phyloP scores from a whole-genome alignment of 2,329 filamentous ascomycete species.

The Arthrobotrys conoides region DNA sequence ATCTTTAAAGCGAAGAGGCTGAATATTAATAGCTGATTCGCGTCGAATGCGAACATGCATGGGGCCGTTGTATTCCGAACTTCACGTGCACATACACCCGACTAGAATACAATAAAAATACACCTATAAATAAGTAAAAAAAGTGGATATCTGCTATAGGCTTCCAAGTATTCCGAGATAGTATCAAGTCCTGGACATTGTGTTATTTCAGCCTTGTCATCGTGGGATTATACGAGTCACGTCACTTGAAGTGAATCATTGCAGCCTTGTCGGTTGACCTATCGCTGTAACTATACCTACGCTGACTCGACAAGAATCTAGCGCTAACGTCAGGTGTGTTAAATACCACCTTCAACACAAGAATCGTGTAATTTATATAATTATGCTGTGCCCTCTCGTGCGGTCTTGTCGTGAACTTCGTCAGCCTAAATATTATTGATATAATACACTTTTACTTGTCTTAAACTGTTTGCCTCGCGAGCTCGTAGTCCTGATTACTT shows the following conservation, averaged over 20 bases:
- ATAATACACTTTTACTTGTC: too few relatives aligned
- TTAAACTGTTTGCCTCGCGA: too few relatives aligned
- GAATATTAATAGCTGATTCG: constrained; percentile 10
- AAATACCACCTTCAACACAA: too few relatives aligned
- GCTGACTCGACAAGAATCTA: background rate
- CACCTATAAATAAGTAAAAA: background rate
- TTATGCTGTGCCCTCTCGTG: too few relatives aligned
- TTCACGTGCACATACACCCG: background rate
- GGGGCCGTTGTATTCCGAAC: background rate
- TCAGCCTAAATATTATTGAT: too few relatives aligned
- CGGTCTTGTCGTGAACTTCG: too few relatives aligned
- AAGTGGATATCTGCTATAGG: background rate
- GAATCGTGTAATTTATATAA: too few relatives aligned
- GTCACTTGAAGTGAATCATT: background rate
- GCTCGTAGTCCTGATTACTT: too few relatives aligned
- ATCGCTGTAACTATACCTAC: background rate
- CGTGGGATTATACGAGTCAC: background rate
- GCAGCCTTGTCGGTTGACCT: background rate
- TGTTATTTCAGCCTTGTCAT: background rate
- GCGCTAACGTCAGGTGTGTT: too few relatives aligned
- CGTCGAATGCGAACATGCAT: background rate
- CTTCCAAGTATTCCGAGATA: background rate
- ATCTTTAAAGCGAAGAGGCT: background rate
- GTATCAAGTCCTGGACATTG: too few relatives aligned
- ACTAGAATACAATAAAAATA: background rate